Base-by-base conservation (phyloP, 768 basidiomycete genomes). In the Agaricus bisporus region DNA sequence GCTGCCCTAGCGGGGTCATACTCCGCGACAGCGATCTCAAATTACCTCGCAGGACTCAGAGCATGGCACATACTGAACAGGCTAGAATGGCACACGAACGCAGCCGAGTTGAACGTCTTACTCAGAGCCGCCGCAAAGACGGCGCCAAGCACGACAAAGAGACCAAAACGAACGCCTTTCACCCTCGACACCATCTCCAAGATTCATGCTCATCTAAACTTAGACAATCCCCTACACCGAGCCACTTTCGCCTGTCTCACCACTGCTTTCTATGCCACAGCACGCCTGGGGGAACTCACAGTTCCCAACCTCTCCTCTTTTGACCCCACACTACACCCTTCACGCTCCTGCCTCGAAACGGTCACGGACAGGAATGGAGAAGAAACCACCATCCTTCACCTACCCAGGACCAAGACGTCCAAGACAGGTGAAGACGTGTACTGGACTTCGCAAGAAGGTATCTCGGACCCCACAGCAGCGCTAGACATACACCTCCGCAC, bases 51-150 rank as follows among this genome's bases (percentile, higher is more conserved):
- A n/a, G n/a, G 55, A 0, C 18, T 73, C 2, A 64, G 61, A 6
- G 66, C 68, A 0, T 74, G 70, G 70, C 73, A 74, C 42, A 55
- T 62, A n/a, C 28, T 60, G 10, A 65, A 73, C 28, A 35, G 58
- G 8, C 28, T 60, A 1, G 37, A 52, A 0, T 74, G 65, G 65
- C 32, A 57, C 0, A 39, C 58, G 7, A 47, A 61, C 14, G 37
- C 54, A 1, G 12, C 2, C 1, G 45, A 58, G 32, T 6, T 59
- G 7, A 32, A 56, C 12, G n/a, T 35, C 37, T 26, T 58, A 1
- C 49, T 61, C 1, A 41, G 37, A 26, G 60, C 55, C 6, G 61
- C 49, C 6, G 48, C 48, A 11, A 55, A 51, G 17, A 25, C 55
- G 1, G 47, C 59, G 1, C 63, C 62, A 0, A 48, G 52, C 10